Conservation (phyloP, 2,329 filamentous ascomycete species). For the Blastomyces gilchristii region DNA sequence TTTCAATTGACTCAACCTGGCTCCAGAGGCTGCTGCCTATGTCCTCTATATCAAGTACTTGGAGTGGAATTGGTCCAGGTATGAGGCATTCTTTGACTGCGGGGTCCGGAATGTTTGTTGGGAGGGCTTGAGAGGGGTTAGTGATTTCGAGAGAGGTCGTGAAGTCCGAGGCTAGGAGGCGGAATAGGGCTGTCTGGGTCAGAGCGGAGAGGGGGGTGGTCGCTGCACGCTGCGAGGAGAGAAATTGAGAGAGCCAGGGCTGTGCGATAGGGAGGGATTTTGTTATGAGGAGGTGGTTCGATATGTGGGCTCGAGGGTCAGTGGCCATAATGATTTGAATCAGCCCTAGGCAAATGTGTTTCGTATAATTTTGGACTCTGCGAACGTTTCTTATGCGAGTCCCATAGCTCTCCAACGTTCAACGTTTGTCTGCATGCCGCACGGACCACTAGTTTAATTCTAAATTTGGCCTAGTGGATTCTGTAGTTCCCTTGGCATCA, state of each 20-base stretch:
- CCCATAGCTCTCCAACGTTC: not conserved
- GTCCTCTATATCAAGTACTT: conserved; percentile 80
- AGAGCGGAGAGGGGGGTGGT: conserved; percentile 57
- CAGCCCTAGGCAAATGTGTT: not conserved
- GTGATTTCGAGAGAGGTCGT: conserved; percentile 44
- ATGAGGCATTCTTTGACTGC: conserved; percentile 49
- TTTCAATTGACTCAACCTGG: conserved; percentile 63
- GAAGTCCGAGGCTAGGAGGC: conserved; percentile 69
- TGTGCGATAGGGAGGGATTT: conserved; percentile 47
- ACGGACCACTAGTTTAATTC: conserved; percentile 8
- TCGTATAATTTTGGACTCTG: not conserved
- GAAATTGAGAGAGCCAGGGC: conserved; percentile 55
- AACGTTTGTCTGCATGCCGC: not conserved
- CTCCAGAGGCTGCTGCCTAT: conserved; percentile 71
- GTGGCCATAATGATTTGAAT: conserved; percentile 11
- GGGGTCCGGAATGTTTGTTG: conserved; percentile 46
- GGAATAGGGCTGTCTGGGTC: conserved; percentile 68
- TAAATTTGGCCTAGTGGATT: not conserved
- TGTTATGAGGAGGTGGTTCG: conserved; percentile 45
- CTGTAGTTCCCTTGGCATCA: not conserved
- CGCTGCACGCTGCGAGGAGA: conserved; percentile 44
- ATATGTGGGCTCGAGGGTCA: conserved; percentile 24
- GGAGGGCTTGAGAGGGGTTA: conserved; percentile 38
- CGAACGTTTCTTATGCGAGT: not conserved
- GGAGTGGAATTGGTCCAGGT: conserved; percentile 56